Evolutionary conservation across 2,329 filamentous ascomycete species (phyloP).

Genomic region (Nemania bipapillata): DNA sequence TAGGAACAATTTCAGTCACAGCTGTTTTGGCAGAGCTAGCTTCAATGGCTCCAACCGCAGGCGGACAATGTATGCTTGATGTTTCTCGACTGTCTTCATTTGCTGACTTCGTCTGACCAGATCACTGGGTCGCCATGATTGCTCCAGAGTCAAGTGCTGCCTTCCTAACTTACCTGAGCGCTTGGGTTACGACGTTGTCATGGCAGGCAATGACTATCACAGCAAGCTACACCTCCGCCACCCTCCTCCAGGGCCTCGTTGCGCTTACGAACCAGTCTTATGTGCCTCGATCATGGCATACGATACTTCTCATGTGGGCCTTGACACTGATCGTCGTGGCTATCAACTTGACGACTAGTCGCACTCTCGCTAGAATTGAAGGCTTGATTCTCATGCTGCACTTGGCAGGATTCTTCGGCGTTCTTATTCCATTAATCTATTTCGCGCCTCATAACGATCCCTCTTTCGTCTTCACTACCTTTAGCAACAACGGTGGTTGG

Average conservation of each 20-base stretch:
- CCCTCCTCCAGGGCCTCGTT: constrained; percentile 43
- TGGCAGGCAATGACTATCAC: constrained; percentile 43
- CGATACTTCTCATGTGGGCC: constrained; percentile 2
- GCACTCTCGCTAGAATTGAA: constrained; percentile 1
- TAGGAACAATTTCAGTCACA: not conserved
- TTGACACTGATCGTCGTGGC: not conserved
- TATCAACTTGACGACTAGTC: constrained; percentile 2
- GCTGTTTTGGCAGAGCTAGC: not conserved
- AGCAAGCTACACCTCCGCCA: constrained; percentile 37
- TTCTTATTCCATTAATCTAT: constrained; percentile 10
- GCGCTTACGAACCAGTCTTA: constrained; percentile 31
- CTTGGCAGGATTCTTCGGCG: constrained; percentile 17
- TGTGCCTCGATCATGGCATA: not conserved
- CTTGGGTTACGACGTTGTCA: constrained; percentile 44
- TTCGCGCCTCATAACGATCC: not conserved
- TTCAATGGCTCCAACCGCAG: not conserved
- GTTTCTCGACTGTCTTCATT: not conserved
- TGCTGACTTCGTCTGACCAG: no score
- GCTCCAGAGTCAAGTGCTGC: not conserved
- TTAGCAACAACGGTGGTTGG: constrained; percentile 59
- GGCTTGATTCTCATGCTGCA: constrained; percentile 11
- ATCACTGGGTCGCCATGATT: not conserved
- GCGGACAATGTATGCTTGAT: not conserved
- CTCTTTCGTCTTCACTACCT: constrained; percentile 42
- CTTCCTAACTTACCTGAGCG: constrained; percentile 46